These are phyloP conservation scores for Candida koratica DNA, from an alignment of 805 yeast species.

Conservation along the genomic window DNA sequence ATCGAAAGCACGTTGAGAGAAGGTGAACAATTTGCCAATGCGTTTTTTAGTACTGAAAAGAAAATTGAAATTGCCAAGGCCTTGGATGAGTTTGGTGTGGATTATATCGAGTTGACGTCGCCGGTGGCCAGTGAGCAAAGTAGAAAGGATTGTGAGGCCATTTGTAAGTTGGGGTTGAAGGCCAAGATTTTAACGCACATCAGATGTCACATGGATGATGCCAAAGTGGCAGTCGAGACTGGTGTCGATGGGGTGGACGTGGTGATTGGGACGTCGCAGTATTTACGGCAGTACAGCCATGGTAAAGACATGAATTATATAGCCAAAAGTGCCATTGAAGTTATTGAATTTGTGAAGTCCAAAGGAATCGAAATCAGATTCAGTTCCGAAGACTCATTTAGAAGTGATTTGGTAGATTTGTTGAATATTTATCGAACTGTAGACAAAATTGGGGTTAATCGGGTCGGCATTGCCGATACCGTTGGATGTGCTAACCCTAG, in stretches of 20 bases:
- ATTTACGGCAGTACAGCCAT: conserved; percentile 52
- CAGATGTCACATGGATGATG: conserved; percentile 61
- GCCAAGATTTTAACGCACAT: conserved; percentile 58
- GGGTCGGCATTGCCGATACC: conserved; percentile 63
- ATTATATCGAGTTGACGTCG: conserved; percentile 56
- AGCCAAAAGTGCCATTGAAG: conserved; percentile 54
- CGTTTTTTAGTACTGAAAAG: conserved; percentile 55
- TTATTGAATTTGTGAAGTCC: conserved; percentile 56
- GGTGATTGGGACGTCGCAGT: conserved; percentile 57
- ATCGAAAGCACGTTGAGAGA: conserved; percentile 60
- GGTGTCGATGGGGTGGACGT: conserved; percentile 64
- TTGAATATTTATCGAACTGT: conserved; percentile 58
- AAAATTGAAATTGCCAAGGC: conserved; percentile 59
- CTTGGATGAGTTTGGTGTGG: conserved; percentile 58
- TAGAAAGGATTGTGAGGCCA: conserved; percentile 54
- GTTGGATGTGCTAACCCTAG: conserved; percentile 64
- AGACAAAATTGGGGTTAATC: conserved; percentile 56
- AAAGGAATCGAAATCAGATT: conserved; percentile 58
- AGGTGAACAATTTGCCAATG: conserved; percentile 62
- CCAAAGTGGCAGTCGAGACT: conserved; percentile 56
- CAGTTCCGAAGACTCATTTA: conserved; percentile 56
- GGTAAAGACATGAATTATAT: conserved; percentile 61
- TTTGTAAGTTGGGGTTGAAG: conserved; percentile 55
- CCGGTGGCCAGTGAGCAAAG: conserved; percentile 60
- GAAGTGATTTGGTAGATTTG: conserved; percentile 58